Conservation (phyloP, 768 basidiomycete genomes). For the Xerocomellus amylosporus region DNA sequence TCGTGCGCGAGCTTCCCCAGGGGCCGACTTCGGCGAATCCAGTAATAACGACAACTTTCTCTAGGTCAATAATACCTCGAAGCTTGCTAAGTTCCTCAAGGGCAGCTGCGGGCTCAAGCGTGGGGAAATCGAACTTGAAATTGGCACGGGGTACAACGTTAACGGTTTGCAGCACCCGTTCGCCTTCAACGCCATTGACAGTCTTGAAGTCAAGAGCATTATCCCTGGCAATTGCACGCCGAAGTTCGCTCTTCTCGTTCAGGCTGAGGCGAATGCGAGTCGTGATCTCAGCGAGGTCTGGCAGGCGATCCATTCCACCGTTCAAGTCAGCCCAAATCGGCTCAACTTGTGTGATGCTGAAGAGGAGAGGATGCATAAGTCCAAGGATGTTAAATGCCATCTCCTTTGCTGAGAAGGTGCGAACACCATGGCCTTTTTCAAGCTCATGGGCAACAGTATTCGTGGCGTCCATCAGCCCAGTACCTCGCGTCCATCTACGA, state of each 20-base stretch:
- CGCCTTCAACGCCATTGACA: constrained; percentile 86
- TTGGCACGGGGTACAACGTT: constrained; percentile 96
- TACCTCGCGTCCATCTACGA: constrained; percentile 92
- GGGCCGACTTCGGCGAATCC: constrained; percentile 98
- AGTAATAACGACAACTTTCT: constrained; percentile 93
- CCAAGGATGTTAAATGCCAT: constrained; percentile 99
- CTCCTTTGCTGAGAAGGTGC: constrained; percentile 99
- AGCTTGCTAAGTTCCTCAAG: constrained; percentile 74
- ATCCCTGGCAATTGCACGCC: constrained; percentile 90
- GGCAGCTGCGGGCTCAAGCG: constrained; percentile 67
- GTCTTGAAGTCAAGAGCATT: constrained; percentile 95
- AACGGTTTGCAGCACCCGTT: constrained; percentile 88
- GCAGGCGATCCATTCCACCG: constrained; percentile 96
- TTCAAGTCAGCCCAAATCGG: constrained; percentile 99
- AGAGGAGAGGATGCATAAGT: constrained; percentile 97
- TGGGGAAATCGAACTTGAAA: constrained; percentile 94
- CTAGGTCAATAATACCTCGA: constrained; percentile 87
- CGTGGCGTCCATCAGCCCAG: constrained; percentile 93
- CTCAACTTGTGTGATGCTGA: constrained; percentile 99
- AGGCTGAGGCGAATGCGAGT: constrained; percentile 78
- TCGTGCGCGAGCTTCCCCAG: constrained; percentile 96
- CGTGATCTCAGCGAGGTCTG: constrained; percentile 91
- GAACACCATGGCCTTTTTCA: constrained; percentile 79
- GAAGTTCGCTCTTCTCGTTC: constrained; percentile 85
- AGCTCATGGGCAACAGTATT: constrained; percentile 93